Evolutionary conservation across 345 rosid species (phyloP).

Genomic region (Populus davidiana): DNA sequence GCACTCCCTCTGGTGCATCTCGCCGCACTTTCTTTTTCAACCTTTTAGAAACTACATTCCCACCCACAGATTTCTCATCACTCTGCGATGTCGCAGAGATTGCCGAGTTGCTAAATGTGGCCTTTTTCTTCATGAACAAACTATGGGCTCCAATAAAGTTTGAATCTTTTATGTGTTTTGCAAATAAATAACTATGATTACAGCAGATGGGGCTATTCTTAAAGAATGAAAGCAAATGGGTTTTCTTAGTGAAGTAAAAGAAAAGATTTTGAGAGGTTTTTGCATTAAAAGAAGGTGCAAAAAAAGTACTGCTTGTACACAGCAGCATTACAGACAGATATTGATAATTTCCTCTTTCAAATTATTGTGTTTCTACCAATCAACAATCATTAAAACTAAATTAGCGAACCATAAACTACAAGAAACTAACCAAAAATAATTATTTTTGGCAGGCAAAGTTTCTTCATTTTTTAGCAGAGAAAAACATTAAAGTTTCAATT

Average conservation of each 20-base stretch:
- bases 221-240: conserved; percentile 26
- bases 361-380: not conserved
- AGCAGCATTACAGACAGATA: conserved; percentile 37
- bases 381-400: not conserved
- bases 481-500: not conserved
- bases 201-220: conserved; percentile 22
- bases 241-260: conserved; percentile 28
- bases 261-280: conserved; percentile 25
- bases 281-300: conserved; percentile 30
- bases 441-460: not conserved
- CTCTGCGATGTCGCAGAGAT: conserved; percentile 25
- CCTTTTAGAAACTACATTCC: conserved; percentile 36
- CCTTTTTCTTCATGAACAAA: conserved; percentile 24
- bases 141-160: conserved; percentile 13
- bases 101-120: conserved; percentile 38
- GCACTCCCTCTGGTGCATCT: conserved; percentile 57
- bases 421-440: not conserved
- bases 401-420: not conserved
- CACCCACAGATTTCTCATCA: conserved; percentile 28
- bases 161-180: conserved; percentile 16
- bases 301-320: conserved; percentile 30
- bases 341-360: not conserved
- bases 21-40: conserved; percentile 46
- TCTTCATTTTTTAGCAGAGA: not conserved
- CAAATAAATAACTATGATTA: conserved; percentile 13